A percentile compares a stretch with the other conserved stretches of the same genome.
These are phyloP conservation scores for Metarhizium guizhouense DNA, from an alignment of 2,329 filamentous ascomycete genomes.

Conservation along the genomic window DNA sequence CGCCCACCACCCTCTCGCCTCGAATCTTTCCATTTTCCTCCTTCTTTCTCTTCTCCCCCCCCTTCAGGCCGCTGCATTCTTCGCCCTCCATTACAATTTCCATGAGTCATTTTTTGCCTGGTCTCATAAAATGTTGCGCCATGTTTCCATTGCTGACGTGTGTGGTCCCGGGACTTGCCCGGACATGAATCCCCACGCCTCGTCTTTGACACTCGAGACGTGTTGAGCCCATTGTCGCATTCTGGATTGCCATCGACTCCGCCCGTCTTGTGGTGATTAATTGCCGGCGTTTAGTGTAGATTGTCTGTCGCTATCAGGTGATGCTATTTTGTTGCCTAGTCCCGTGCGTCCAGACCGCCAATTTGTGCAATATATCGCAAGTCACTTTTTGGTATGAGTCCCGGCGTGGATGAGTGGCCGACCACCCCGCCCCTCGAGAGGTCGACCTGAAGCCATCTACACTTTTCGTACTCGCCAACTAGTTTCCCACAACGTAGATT, in stretches of 20 bases:
- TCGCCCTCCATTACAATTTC: constrained; percentile 18
- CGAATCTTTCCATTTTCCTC: constrained; percentile 9
- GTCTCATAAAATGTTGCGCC: constrained; percentile 14
- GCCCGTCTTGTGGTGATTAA: not conserved
- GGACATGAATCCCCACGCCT: not conserved
- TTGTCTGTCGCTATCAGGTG: constrained; percentile 8
- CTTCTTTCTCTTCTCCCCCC: constrained; percentile 16
- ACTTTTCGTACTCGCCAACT: constrained; percentile 6
- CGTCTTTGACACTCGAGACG: not conserved
- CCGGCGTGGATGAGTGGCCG: too few relatives aligned
- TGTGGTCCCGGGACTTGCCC: constrained; percentile 1
- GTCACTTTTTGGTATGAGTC: constrained; percentile 16
- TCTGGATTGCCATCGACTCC: constrained; percentile 16
- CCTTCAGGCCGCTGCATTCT: constrained; percentile 10
- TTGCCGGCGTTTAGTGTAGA: not conserved
- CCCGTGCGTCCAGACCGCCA: constrained; percentile 8
- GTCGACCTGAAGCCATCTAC: constrained; percentile 24
- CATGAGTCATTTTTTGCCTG: constrained; percentile 21
- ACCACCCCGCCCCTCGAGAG: not conserved
- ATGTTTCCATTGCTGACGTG: constrained; percentile 8
- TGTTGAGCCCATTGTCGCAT: constrained; percentile 19
- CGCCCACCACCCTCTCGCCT: constrained; percentile 11
- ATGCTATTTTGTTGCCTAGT: constrained; percentile 9
- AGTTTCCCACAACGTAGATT: not conserved
- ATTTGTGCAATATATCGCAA: constrained; percentile 9